Base-by-base conservation (phyloP, 768 basidiomycete species). In the Rhizopogon rudus region DNA sequence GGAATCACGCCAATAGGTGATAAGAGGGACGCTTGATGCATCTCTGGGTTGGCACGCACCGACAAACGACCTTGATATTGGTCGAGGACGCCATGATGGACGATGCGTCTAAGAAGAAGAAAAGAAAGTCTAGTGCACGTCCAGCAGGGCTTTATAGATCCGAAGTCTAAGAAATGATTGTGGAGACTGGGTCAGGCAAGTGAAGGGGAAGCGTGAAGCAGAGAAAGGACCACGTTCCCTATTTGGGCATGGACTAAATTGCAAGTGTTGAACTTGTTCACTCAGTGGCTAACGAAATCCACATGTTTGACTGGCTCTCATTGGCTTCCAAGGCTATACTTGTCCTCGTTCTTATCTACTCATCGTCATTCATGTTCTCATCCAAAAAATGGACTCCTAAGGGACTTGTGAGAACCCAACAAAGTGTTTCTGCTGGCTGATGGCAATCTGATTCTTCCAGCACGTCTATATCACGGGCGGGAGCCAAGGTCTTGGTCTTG, bases 11-110 rank as follows among this genome's bases (percentile, higher is more conserved):
- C 29, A 1, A 22, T 65, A 40, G 56, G 54, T 22, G 58, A 58
- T 33, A 54, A 40, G 14, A 7, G 35, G 45, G 25, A 42, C 17
- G 17, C 16, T 25, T 41, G 39, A 46, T 37, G 35, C 14, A 49
- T 49, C 35, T 49, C 40, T 40, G n/a, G 57, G 42, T 22, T 49
- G 16, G 44, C 50, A 74, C 93, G 63, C 63, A 95, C 96, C 96
- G 93, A 81, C 96, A 98, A 61, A 99, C 93, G 67, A 99, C 97
- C 79, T 98, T 96, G 81, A 96, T 94, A 71, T 95, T 95, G 62
- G 86, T 93, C 59, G 77, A 77, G 62, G 86, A 81, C 67, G 86
- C 86, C 75, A 87, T 83, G 76, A 79, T 81, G 68, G 67, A 63
- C 61, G 61, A 68, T 68, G 66, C 60, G 65, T 58, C 53, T 56